phyloP scores from a whole-genome alignment of 1,284 basidiomycete genomes.

The Irpex rosettiformis region DNA sequence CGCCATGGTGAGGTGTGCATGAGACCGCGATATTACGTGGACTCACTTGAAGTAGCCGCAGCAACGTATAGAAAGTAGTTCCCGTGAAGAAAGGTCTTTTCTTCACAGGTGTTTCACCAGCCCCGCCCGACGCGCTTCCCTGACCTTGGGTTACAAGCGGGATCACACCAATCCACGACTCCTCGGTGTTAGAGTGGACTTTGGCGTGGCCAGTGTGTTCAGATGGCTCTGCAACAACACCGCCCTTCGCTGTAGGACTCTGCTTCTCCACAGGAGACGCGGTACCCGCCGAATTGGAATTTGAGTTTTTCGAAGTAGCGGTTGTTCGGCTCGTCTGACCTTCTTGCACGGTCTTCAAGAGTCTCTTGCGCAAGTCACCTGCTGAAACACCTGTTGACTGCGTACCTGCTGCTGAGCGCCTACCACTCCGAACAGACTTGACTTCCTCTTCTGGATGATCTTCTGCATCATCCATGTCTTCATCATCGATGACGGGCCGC shows the following conservation, averaged over 20 bases:
- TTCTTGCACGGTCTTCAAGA: conserved; percentile 69
- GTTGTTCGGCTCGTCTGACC: conserved; percentile 31
- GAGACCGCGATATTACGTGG: background rate
- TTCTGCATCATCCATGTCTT: conserved; percentile 32
- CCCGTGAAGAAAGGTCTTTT: conserved; percentile 83
- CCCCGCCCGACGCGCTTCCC: conserved; percentile 16
- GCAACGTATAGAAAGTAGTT: conserved; percentile 87
- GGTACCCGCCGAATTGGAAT: conserved; percentile 23
- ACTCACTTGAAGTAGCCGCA: conserved; percentile 84
- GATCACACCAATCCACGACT: conserved; percentile 60
- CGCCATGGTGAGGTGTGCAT: conserved; percentile 7
- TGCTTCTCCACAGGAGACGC: conserved; percentile 22
- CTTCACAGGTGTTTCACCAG: conserved; percentile 32
- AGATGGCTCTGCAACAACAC: background rate
- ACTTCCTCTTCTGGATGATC: conserved; percentile 36
- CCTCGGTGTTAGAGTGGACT: conserved; percentile 33
- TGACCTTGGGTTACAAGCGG: conserved; percentile 17
- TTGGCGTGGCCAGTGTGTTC: conserved; percentile 6
- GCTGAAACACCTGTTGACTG: conserved; percentile 51
- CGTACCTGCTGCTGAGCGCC: conserved; percentile 33
- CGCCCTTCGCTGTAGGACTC: conserved; percentile 9
- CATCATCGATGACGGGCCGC: conserved; percentile 29
- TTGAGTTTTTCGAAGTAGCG: conserved; percentile 11
- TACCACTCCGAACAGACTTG: conserved; percentile 34
- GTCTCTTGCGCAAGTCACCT: conserved; percentile 74